These are phyloP conservation scores for Pinguiococcus pyrenoidosus DNA, from an alignment of 108 stramenopile species.

Conservation along the genomic window DNA sequence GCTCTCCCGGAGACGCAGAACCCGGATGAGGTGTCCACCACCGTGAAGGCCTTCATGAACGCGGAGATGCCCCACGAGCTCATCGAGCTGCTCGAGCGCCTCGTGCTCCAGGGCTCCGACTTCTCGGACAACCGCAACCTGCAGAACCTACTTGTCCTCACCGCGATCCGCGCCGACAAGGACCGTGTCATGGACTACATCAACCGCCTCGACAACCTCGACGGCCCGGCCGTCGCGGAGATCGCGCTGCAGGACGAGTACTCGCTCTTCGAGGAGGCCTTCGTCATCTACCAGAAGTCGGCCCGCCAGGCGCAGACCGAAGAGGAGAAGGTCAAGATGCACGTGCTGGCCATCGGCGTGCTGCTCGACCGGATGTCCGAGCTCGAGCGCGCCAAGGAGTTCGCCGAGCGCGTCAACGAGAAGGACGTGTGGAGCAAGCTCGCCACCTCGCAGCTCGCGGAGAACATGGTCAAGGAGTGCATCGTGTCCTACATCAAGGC, in stretches of 20 bases:
- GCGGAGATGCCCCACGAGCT: constrained; percentile 94
- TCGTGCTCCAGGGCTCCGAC: constrained; percentile 97
- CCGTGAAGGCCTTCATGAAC: constrained; percentile 99
- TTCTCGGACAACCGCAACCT: constrained; percentile 98
- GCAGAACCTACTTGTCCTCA: constrained; percentile 98
- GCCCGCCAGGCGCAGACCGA: constrained; percentile 70
- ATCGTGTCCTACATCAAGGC: constrained; percentile 96
- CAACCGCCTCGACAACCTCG: constrained; percentile 98
- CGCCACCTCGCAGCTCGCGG: constrained; percentile 93
- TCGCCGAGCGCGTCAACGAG: constrained; percentile 86
- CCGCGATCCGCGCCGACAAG: constrained; percentile 83
- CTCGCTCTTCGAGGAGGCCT: constrained; percentile 98
- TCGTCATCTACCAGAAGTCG: constrained; percentile 95
- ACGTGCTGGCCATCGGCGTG: constrained; percentile 88
- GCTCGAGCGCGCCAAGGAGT: constrained; percentile 92
- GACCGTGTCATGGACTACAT: constrained; percentile 94
- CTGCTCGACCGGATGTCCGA: constrained; percentile 74
- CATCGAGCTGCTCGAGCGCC: constrained; percentile 93
- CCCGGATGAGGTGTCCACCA: constrained; percentile 96
- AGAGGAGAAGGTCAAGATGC: constrained; percentile 77
- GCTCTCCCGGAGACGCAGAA: constrained; percentile 96
- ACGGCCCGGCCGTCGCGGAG: constrained; percentile 96
- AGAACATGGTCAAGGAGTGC: constrained; percentile 82
- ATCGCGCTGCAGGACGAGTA: constrained; percentile 93
- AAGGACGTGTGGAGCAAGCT: constrained; percentile 97